These are phyloP conservation scores for Suillus plorans DNA, from an alignment of 768 basidiomycete genomes.

Conservation along the genomic window DNA sequence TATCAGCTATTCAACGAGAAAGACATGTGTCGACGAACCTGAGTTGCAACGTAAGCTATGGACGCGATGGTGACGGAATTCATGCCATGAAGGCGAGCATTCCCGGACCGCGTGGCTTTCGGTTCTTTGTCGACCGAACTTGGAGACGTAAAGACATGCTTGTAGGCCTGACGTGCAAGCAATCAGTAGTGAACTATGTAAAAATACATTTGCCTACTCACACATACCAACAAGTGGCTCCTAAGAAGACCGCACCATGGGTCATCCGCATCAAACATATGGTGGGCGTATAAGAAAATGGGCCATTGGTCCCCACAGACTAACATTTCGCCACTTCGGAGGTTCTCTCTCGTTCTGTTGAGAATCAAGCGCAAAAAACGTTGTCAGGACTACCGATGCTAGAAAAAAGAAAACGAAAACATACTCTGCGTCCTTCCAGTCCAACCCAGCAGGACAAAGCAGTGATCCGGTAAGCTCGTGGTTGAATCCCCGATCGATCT, in stretches of 20 bases:
- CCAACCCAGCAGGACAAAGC: conserved; percentile 18
- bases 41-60: conserved; percentile 21
- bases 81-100: conserved; percentile 13
- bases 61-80: conserved; percentile 12
- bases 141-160: conserved; percentile 29
- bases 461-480: conserved; percentile 18
- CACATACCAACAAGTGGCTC: conserved; percentile 22
- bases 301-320: conserved; percentile 22
- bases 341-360: conserved; percentile 10
- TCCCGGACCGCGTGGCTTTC: conserved; percentile 17
- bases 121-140: conserved; percentile 25
- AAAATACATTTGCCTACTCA: conserved; percentile 6
- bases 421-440: conserved; percentile 20
- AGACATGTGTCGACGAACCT: conserved; percentile 1
- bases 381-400: not conserved
- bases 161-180: conserved; percentile 22
- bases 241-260: conserved; percentile 16
- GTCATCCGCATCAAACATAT: conserved; percentile 14
- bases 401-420: conserved; percentile 1
- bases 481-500: conserved; percentile 16
- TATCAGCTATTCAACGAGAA: too few relatives aligned
- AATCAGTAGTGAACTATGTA: not conserved
- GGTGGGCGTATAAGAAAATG: conserved; percentile 16
- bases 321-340: conserved; percentile 9
- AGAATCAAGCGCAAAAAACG: too few relatives aligned